Conservation (phyloP, 371 early-diverging fungal species). For the Rhizopus sp. region DNA sequence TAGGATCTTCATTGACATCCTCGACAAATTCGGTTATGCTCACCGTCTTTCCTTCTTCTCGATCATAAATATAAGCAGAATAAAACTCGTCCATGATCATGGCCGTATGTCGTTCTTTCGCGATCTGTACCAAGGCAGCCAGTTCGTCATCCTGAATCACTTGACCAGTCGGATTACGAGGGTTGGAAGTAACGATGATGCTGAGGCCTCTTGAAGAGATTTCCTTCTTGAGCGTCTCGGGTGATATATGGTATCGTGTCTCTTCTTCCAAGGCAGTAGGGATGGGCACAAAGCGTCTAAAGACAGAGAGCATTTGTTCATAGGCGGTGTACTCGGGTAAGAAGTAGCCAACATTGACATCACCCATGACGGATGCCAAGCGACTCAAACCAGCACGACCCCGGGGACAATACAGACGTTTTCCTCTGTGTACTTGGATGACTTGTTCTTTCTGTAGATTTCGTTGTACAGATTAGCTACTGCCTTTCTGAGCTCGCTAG, state of each 20-base stretch:
- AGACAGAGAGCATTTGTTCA: slow-evolving; percentile 50
- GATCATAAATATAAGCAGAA: slow-evolving; percentile 50
- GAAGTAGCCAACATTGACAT: slow-evolving; percentile 56
- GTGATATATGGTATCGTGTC: slow-evolving; percentile 41
- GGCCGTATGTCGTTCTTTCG: slow-evolving; percentile 42
- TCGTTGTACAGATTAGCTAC: slow-evolving; percentile 53
- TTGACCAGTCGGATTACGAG: slow-evolving; percentile 59
- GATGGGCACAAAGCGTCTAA: slow-evolving; percentile 56
- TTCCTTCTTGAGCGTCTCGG: slow-evolving; percentile 42
- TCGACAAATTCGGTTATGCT: slow-evolving; percentile 43
- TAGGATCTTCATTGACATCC: slow-evolving; percentile 50
- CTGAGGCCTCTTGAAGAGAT: slow-evolving; percentile 47
- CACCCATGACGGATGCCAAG: slow-evolving; percentile 51
- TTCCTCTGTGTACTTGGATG: slow-evolving; percentile 47
- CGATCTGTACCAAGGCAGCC: slow-evolving; percentile 36
- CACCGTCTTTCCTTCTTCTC: slow-evolving; percentile 41
- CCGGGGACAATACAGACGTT: slow-evolving; percentile 60
- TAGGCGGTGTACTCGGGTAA: slow-evolving; percentile 58
- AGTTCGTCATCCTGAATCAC: slow-evolving; percentile 47
- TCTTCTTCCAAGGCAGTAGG: slow-evolving; percentile 50
- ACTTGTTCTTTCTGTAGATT: slow-evolving; percentile 39
- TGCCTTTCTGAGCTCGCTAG: slow-evolving; percentile 34
- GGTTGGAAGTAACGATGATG: slow-evolving; percentile 52
- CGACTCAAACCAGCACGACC: slow-evolving; percentile 56
- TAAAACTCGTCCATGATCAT: slow-evolving; percentile 57